phyloP scores from a whole-genome alignment of 768 basidiomycete genomes.

The Mrakia gelida region DNA sequence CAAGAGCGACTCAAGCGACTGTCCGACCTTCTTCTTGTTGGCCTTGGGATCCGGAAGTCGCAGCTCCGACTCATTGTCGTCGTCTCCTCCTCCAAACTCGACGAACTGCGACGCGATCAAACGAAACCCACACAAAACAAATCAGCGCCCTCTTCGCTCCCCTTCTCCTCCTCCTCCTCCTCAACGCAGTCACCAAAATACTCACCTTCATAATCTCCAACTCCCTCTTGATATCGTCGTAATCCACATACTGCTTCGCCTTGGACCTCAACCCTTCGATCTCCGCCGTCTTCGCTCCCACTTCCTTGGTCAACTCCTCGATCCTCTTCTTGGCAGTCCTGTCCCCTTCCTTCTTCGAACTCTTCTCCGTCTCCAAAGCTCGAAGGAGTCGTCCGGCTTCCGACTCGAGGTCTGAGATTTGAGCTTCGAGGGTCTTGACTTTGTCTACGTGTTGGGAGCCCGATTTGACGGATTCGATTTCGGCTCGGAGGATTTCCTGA shows the following conservation, averaged over 20 bases:
- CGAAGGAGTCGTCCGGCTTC: slow-evolving; percentile 68
- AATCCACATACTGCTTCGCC: slow-evolving; percentile 72
- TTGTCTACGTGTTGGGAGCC: slow-evolving; percentile 66
- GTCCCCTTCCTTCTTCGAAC: slow-evolving; percentile 61
- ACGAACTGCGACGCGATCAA: slow-evolving; percentile 63
- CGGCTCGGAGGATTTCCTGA: slow-evolving; percentile 89
- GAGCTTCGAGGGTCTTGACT: slow-evolving; percentile 65
- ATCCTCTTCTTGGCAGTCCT: slow-evolving; percentile 51
- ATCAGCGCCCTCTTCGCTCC: background rate
- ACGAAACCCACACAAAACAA: background rate
- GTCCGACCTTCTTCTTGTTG: slow-evolving; percentile 63
- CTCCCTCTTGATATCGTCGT: slow-evolving; percentile 97
- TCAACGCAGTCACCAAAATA: no score
- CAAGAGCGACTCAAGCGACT: slow-evolving; percentile 82
- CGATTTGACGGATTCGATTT: slow-evolving; percentile 83
- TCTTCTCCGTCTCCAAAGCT: slow-evolving; percentile 52
- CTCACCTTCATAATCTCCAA: slow-evolving; percentile 95
- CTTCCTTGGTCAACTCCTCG: slow-evolving; percentile 61
- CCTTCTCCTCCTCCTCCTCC: no score
- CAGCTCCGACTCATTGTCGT: slow-evolving; percentile 53
- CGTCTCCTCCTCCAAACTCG: slow-evolving; percentile 86
- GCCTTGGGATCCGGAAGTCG: slow-evolving; percentile 80
- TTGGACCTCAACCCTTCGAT: slow-evolving; percentile 63
- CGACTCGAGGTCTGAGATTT: slow-evolving; percentile 68
- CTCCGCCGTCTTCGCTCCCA: slow-evolving; percentile 55